Evolutionary conservation across 805 yeast species (phyloP), one percentile per base, ranked within the genome.

Genomic region (Pichia membranifaciens): DNA sequence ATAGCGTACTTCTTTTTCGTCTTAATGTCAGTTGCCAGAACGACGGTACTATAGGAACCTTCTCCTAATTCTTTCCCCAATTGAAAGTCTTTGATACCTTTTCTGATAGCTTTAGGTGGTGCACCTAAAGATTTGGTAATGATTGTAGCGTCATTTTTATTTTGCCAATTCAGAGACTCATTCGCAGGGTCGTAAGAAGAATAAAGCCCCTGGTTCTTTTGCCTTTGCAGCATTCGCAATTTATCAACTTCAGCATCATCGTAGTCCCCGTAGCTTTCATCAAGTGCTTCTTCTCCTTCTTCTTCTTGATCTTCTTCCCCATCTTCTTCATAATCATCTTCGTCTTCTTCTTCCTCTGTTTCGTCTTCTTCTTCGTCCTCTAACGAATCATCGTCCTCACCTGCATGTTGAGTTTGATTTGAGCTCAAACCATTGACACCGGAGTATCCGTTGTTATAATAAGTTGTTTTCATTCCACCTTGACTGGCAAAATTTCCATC

Each of bases 21-120:
- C 52, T 79, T 77, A 15, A 75, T 59, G 59, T 91, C 99, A 1
- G 83, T 72, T 1, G 96, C 99, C 47, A 88, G 80, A 53, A 81
- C 82, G 9, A 91, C 99, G 0, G 96, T 88, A 3, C 97, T 90
- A 61, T 91, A 93, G 2, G 97, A 88, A 1, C 99, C 99, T 63
- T 89, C 96, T 2, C 99, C 99, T 16, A 93, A 73, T 23, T 82
- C 82, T 33, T 85, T 81, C 15, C 96, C 96, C 57, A 93, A 82
- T 54, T 80, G 82, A 64, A 90, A 93, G 64, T 93, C 98, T 54
- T 82, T 81, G 22, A 88, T 93, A 18, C 82, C 67, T 58, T 66
- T 66, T 32, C 62, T 75, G 39, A 72, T 79, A 46, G 74, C 69
- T 60, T 69, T 75, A 49, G 47, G 32, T 13, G 71, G 62, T 3